phyloP scores from a whole-genome alignment of 768 basidiomycete genomes.

The Lactarius pseudohatsudake region DNA sequence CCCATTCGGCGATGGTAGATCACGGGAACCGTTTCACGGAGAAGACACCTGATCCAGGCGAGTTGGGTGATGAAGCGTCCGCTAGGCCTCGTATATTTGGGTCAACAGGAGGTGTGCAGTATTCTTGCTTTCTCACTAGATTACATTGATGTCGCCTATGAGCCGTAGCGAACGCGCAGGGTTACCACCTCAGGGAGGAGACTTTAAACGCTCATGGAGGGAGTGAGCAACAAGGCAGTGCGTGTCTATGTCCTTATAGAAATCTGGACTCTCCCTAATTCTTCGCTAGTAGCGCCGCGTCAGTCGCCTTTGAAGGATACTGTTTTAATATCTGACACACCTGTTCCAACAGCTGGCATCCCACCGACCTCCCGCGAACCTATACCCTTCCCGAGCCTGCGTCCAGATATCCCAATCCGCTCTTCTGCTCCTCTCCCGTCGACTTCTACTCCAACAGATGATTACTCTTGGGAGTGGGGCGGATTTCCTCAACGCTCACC shows the following conservation, averaged over 20 bases:
- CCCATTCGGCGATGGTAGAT: conserved; percentile 29
- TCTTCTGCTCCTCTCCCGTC: conserved; percentile 1
- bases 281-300: conserved; percentile 11
- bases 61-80: conserved; percentile 51
- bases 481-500: conserved; percentile 82
- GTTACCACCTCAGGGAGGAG: conserved; percentile 58
- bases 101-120: conserved; percentile 36
- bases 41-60: neutral
- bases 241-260: conserved; percentile 5
- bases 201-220: neutral
- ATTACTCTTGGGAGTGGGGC: conserved; percentile 96
- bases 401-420: conserved; percentile 41
- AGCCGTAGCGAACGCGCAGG: conserved; percentile 78
- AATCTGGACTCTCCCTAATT: conserved; percentile 20
- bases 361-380: conserved; percentile 30
- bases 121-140: neutral
- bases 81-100: conserved; percentile 43
- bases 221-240: neutral
- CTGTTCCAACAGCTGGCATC: neutral
- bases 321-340: neutral
- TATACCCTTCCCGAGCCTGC: conserved; percentile 41
- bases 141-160: conserved; percentile 41
- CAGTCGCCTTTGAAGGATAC: neutral
- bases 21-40: conserved; percentile 24
- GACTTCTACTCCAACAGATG: conserved; percentile 41